Conservation (phyloP, 2,329 filamentous ascomycete species). For the Alternaria alternata region DNA sequence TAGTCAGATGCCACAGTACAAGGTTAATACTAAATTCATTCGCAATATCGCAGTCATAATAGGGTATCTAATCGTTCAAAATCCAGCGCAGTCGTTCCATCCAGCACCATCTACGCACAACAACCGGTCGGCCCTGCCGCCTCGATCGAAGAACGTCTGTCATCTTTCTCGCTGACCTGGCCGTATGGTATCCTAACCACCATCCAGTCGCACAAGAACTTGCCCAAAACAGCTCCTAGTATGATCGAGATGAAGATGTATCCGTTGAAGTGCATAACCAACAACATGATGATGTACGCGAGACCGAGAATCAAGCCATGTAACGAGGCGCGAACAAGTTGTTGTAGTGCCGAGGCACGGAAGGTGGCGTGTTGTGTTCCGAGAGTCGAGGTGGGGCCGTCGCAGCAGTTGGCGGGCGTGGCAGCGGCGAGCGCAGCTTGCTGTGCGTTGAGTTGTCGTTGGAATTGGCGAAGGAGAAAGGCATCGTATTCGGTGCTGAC, state of each 20-base stretch:
- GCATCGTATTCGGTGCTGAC: slow-evolving; percentile 76
- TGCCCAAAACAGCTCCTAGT: slow-evolving; percentile 76
- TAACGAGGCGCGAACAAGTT: slow-evolving; percentile 70
- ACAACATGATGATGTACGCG: slow-evolving; percentile 81
- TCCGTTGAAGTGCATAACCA: slow-evolving; percentile 71
- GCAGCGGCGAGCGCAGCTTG: slow-evolving; percentile 31
- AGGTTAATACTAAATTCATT: neutral
- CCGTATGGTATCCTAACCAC: slow-evolving; percentile 41
- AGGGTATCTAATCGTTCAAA: slow-evolving; percentile 13
- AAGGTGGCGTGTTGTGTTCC: slow-evolving; percentile 44
- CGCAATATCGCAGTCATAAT: slow-evolving; percentile 3
- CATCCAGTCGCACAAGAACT: slow-evolving; percentile 75
- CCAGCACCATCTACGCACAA: slow-evolving; percentile 26
- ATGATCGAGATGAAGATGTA: slow-evolving; percentile 86
- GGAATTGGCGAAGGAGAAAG: slow-evolving; percentile 65
- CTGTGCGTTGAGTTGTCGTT: slow-evolving; percentile 41
- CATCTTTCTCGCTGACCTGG: slow-evolving; percentile 35
- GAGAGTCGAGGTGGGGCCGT: slow-evolving; percentile 30
- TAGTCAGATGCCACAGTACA: too few relatives aligned
- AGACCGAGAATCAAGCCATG: slow-evolving; percentile 77
- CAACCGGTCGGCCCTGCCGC: slow-evolving; percentile 42
- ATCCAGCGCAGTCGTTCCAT: neutral
- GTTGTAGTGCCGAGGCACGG: slow-evolving; percentile 69
- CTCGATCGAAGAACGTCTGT: slow-evolving; percentile 27
- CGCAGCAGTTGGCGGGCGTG: slow-evolving; percentile 34